Evolutionary conservation across 2,329 filamentous ascomycete genomes (phyloP).

Genomic region (Pleomassaria siparia): DNA sequence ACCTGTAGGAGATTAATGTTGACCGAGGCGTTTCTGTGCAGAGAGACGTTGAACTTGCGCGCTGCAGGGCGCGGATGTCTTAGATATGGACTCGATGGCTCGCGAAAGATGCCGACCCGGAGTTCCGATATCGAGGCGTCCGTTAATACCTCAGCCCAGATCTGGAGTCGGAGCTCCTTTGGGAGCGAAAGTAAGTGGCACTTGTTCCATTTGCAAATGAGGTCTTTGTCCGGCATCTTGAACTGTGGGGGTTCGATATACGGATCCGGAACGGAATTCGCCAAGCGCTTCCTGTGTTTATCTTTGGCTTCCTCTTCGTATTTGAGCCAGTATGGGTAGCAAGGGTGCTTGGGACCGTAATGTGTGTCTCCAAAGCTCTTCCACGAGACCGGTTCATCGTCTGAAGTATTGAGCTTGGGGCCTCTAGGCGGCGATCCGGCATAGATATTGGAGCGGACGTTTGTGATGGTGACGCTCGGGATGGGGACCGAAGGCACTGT

Average conservation of each 20-base stretch:
- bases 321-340: neutral
- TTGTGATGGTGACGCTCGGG: neutral
- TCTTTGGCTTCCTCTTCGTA: neutral
- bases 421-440: neutral
- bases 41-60: constrained; percentile 5
- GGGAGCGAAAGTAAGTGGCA: constrained; percentile 23
- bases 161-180: constrained; percentile 23
- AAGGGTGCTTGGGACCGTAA: neutral
- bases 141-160: constrained; percentile 23
- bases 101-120: constrained; percentile 15
- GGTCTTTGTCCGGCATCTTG: neutral
- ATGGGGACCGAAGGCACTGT: neutral
- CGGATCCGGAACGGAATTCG: neutral
- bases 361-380: neutral
- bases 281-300: neutral
- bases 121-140: constrained; percentile 13
- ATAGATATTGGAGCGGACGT: neutral
- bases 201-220: constrained; percentile 7
- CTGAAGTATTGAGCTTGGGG: neutral
- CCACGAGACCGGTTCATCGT: neutral
- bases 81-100: constrained; percentile 2
- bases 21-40: constrained; percentile 4
- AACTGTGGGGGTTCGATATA: neutral
- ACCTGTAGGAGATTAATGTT: constrained; percentile 14
- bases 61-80: constrained; percentile 2